Conservation (phyloP, 2,329 filamentous ascomycete species). For the Sphaerulina musiva region DNA sequence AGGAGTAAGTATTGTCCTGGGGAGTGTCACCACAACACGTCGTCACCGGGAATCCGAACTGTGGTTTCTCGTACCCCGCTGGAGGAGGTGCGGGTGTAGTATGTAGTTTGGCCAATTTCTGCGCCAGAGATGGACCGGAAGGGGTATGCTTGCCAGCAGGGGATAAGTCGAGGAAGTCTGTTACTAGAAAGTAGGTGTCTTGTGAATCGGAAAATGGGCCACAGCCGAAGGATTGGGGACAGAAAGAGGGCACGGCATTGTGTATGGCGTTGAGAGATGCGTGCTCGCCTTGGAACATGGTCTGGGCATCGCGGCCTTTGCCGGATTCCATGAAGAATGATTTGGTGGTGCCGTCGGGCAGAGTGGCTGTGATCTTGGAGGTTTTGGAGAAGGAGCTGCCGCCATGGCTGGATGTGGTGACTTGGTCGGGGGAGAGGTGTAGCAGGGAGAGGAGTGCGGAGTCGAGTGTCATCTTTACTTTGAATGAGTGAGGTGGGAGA, state of each 20-base stretch:
- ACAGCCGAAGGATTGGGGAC: conserved; percentile 67
- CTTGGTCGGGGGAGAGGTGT: conserved; percentile 48
- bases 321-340: conserved; percentile 70
- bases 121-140: conserved; percentile 54
- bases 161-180: conserved; percentile 70
- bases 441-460: conserved; percentile 57
- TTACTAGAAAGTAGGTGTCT: conserved; percentile 54
- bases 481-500: background rate
- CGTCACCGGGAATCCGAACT: conserved; percentile 76
- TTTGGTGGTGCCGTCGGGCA: conserved; percentile 45
- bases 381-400: conserved; percentile 60
- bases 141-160: conserved; percentile 23
- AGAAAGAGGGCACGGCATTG: conserved; percentile 62
- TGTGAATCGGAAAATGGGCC: conserved; percentile 50
- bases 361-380: conserved; percentile 50
- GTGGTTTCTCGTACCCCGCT: conserved; percentile 50
- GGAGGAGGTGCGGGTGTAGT: conserved; percentile 64
- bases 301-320: conserved; percentile 50
- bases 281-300: conserved; percentile 76
- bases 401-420: conserved; percentile 57
- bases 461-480: conserved; percentile 44
- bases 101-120: conserved; percentile 73
- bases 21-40: conserved; percentile 82
- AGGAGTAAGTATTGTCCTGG: conserved; percentile 69
- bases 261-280: conserved; percentile 78